Evolutionary conservation across 1,284 basidiomycete species (phyloP), one percentile per base, ranked within the genome.

Genomic region (Cutaneotrichosporon sp.): DNA sequence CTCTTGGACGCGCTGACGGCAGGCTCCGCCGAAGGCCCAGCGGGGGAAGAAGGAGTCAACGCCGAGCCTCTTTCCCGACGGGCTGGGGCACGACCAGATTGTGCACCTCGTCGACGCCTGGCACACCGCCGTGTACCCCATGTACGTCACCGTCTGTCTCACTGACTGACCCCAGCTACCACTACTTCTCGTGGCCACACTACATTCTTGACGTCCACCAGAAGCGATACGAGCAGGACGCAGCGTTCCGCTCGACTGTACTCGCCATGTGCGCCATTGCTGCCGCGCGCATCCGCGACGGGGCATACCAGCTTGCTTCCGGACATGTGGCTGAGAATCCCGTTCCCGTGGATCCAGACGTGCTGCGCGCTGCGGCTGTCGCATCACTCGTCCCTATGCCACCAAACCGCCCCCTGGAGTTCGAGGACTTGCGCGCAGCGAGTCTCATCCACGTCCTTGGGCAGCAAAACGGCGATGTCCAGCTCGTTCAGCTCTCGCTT

Each of bases 101-200:
- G 18, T 59, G 16, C 51, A 49, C 9, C 51, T 59, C 6, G 20
- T 54, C 24, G 33, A 59, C 4, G 51, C 63, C 8, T 66, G 60
- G 54, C 55, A 58, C 25, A 25, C 56, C 3, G 31, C 61, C 3
- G 61, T 63, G 20, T 66, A 66, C 45, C 64, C 64, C 3, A 63
- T 66, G 64, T 66, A 49, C 36, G 45, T 58, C 58, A 14, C 38
- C 47, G 31, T 16, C 54, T 34, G 54, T n/a, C 38, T 9, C 11
- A n/a, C 9, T 29, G 11, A 14, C 50, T 53, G 8, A 34, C 24
- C 13, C 27, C 54, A 66, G 64, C 46, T 66, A 60, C 53, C 33
- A 42, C 61, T 66, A 63, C 51, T 63, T 66, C 55, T 61, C 58
- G 8, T 66, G 64, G 64, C 50, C 56, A 5, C 52, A 59, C 18